A percentile compares a stretch with the other conserved stretches of the same genome.
Evolutionary conservation across 768 basidiomycete genomes (phyloP).

Genomic region (Leccinum truebloodii): DNA sequence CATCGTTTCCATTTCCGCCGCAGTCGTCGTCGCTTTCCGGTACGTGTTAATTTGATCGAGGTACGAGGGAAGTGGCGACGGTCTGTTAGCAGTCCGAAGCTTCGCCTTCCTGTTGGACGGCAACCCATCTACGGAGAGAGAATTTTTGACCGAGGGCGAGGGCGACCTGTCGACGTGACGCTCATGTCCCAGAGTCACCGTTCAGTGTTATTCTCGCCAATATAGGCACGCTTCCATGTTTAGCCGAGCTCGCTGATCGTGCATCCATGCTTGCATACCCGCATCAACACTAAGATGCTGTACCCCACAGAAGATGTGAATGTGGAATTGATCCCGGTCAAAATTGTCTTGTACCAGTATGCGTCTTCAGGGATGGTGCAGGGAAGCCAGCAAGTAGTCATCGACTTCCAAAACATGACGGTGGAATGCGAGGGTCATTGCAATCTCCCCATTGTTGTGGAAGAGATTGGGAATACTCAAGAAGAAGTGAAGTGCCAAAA

Average conservation of each 20-base stretch:
- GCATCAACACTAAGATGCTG: slow-evolving; percentile 13
- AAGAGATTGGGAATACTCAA: too few species aligned
- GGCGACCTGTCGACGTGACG: background rate
- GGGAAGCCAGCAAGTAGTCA: slow-evolving; percentile 9
- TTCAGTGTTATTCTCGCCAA: too few species aligned
- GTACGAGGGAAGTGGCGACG: slow-evolving; percentile 26
- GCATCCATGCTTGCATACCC: background rate
- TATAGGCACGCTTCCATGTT: too few species aligned
- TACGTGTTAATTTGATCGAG: background rate
- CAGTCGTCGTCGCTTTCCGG: too few species aligned
- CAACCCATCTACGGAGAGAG: slow-evolving; percentile 23
- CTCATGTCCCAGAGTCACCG: too few species aligned
- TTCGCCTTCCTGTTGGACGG: slow-evolving; percentile 11
- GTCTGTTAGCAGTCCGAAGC: slow-evolving; percentile 1
- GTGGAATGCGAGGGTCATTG: too few species aligned
- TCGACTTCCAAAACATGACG: slow-evolving; percentile 14
- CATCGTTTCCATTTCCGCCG: background rate
- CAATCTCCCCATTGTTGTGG: background rate
- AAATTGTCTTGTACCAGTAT: slow-evolving; percentile 15
- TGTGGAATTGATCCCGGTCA: slow-evolving; percentile 7
- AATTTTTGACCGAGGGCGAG: slow-evolving; percentile 8
- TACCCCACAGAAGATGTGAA: slow-evolving; percentile 13
- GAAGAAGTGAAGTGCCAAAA: too few species aligned
- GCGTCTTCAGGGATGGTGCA: background rate
- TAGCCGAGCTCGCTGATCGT: background rate